Evolutionary conservation across 2,329 filamentous ascomycete genomes (phyloP), one percentile per base, ranked within the genome.

Genomic region (Zymoseptoria pseudotritici): DNA sequence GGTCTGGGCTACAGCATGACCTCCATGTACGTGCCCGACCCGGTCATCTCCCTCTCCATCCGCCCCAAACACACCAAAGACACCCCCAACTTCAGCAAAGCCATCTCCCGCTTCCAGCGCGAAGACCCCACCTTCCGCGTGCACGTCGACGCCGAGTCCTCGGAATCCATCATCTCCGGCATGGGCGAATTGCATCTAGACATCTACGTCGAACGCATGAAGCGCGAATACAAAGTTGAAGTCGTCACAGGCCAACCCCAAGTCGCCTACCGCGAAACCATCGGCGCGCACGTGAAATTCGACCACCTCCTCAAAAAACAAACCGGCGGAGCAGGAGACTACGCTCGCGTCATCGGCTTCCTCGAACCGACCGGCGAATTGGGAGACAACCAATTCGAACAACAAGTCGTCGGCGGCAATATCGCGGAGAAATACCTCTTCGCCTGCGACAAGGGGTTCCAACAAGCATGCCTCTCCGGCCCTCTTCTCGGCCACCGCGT

Each of bases 111-210:
- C 68, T 99, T 99, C 84, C 93, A 97, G 78, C 89, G 94, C 65
- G 94, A 99, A 78, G 94, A 99, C 71, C 94, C 94, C 3, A 99
- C 94, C 11, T 99, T 99, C 85, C 86, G 94, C 57, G 90, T 99
- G 46, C 88, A 91, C 69, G 91, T 96, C 69, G 94, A 99, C 72
- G 77, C 85, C 17, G 94, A 99, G 78, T 93, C 88, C 65, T 89
- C 96, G 72, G 91, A 99, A 80, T 97, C 93, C 54, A 96, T 99
- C 72, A 97, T 99, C 72, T 95, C 90, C 50, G 94, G 94, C 61
- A 99, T 99, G 94, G 94, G 94, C 67, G 94, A 99, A 76, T 77
- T 99, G 67, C 94, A 99, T 76, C 82, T 99, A 26, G 92, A 96
- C 71, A 96, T 99, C 71, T 99, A 99, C 75, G 86, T 99, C 55